These are phyloP conservation scores for Canariomyces notabilis DNA, from an alignment of 2,329 filamentous ascomycete genomes.

Conservation along the genomic window DNA sequence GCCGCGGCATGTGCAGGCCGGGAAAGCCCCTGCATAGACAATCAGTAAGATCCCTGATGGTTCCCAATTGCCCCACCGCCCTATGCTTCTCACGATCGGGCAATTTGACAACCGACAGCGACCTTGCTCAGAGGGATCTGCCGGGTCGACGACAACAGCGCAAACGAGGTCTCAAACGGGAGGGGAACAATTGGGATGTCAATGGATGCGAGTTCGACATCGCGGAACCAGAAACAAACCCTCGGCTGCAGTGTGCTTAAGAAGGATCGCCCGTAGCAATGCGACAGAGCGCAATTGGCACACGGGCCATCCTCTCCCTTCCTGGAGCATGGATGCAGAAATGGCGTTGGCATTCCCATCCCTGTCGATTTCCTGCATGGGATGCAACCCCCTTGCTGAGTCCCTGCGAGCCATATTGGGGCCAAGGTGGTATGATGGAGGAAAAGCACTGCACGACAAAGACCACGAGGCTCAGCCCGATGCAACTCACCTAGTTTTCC, in stretches of 20 bases:
- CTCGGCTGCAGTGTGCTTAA: background rate
- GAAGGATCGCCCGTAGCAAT: background rate
- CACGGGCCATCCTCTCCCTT: background rate
- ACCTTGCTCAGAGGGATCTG: too few relatives aligned
- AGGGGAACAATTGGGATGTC: too few relatives aligned
- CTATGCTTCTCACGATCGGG: slow-evolving; percentile 11
- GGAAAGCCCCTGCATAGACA: slow-evolving; percentile 18
- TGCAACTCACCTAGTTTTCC: too few relatives aligned
- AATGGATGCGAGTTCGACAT: too few relatives aligned
- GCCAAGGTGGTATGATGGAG: slow-evolving; percentile 5
- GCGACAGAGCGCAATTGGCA: background rate
- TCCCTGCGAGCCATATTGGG: slow-evolving; percentile 8
- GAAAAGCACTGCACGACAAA: too few relatives aligned
- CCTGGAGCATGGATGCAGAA: slow-evolving; percentile 11
- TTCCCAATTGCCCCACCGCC: slow-evolving; percentile 16
- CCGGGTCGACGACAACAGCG: too few relatives aligned
- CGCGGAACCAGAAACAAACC: background rate
- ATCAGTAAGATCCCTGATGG: slow-evolving; percentile 17
- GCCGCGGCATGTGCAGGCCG: slow-evolving; percentile 13
- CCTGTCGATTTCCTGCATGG: slow-evolving; percentile 16
- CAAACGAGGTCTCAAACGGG: too few relatives aligned
- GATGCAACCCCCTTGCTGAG: slow-evolving; percentile 4
- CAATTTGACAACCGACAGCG: slow-evolving; percentile 13
- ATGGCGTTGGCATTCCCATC: too few relatives aligned
- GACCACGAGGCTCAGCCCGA: too few relatives aligned